phyloP scores from a whole-genome alignment of 257 asterid genomes.

The Plantago major region DNA sequence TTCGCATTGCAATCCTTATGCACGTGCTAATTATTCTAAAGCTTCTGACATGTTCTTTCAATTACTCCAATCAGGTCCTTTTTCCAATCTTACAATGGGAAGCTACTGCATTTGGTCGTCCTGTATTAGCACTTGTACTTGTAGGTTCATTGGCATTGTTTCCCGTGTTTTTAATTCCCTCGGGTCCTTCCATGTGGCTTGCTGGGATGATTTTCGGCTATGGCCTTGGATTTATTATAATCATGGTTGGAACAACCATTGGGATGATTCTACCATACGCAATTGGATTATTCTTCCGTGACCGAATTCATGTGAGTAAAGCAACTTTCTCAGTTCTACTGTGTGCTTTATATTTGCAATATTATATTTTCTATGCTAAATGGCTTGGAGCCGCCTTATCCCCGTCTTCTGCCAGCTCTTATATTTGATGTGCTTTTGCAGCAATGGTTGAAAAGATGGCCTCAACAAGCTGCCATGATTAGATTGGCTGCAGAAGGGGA shows the following conservation, averaged over 20 bases:
- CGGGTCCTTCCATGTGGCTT: conserved; percentile 98
- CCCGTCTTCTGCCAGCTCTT: neutral
- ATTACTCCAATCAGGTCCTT: conserved; percentile 50
- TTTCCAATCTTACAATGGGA: conserved; percentile 85
- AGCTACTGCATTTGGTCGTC: conserved; percentile 89
- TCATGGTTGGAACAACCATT: conserved; percentile 81
- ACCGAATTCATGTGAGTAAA: conserved; percentile 65
- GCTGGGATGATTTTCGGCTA: conserved; percentile 97
- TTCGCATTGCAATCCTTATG: neutral
- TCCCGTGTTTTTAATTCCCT: conserved; percentile 79
- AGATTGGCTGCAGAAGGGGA: conserved; percentile 87
- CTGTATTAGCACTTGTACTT: conserved; percentile 65
- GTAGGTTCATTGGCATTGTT: conserved; percentile 78
- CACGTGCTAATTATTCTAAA: no score
- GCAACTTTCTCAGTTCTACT: neutral
- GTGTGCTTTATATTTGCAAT: neutral
- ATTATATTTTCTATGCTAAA: conserved; percentile 11
- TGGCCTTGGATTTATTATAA: conserved; percentile 79
- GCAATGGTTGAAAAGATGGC: conserved; percentile 97
- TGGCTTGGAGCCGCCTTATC: neutral
- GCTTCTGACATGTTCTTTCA: conserved; percentile 1
- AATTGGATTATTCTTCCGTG: conserved; percentile 75
- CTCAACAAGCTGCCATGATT: conserved; percentile 72
- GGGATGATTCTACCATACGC: conserved; percentile 82
- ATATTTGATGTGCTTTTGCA: conserved; percentile 24